Evolutionary conservation across 768 basidiomycete genomes (phyloP), one percentile per base, ranked within the genome.

Genomic region (Guyanaporus albipodus): DNA sequence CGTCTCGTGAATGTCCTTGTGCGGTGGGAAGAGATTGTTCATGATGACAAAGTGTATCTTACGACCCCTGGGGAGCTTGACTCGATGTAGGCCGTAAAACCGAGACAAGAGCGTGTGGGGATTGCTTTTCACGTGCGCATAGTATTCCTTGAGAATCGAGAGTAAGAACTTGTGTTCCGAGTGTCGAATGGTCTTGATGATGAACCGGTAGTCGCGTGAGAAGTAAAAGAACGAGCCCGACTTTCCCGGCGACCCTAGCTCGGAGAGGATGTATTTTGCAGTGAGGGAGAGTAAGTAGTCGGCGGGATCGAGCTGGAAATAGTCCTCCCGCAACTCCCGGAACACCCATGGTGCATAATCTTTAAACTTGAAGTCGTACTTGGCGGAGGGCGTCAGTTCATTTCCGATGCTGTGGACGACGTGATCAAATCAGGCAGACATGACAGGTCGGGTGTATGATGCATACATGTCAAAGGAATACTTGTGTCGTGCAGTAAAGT

Each of bases 11-110:
- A 98, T 77, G 64, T 99, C 96, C 54, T 91, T 83, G 69, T 98
- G 95, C 0, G 96, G 87, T 0, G 96, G 95, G 70, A 99, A 97
- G 23, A 99, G 77, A 66, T 99, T 99, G 73, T 98, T 99, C 93
- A 98, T 97, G 69, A 99, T 96, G 45, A 98, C 92, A 62, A 99
- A 99, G 66, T 99, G 96, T 43, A 99, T 99, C 71, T 99, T 99
- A 36, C 78, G 72, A 0, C 96, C 96, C 28, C 79, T 76, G 0
- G 96, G 96, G 0, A 99, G 78, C 71, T 99, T 99, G 49, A 99
- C 96, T 46, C 96, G 85, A 61, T 99, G 96, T 10, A 99, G 75
- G 8, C 96, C 96, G 63, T 98, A 99, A 67, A 99, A 98, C 18
- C 96, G 77, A 8, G 89, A 92, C 6, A 99, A 70, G 2, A 98